Evolutionary conservation across 2,329 filamentous ascomycete species (phyloP).

Genomic region (Hypoxylon sp.): DNA sequence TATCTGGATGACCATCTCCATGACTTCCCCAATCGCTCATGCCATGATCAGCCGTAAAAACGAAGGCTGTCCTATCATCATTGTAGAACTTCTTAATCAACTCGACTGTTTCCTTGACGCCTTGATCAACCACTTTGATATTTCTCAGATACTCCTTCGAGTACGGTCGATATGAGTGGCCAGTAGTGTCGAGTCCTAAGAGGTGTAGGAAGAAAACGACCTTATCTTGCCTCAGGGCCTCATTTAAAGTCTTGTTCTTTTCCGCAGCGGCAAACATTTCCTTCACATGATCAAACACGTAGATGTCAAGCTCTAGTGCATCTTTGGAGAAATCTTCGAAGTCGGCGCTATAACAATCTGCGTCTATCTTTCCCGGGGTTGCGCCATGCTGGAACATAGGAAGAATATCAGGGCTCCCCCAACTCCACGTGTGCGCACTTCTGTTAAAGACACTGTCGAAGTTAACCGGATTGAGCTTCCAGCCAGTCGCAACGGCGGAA

Average conservation of each 20-base stretch:
- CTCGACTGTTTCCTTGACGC: slow-evolving; percentile 85
- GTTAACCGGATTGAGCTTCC: slow-evolving; percentile 98
- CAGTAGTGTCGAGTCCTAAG: slow-evolving; percentile 90
- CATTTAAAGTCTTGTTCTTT: slow-evolving; percentile 81
- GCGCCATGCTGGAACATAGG: slow-evolving; percentile 98
- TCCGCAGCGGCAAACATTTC: slow-evolving; percentile 85
- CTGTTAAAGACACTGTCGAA: slow-evolving; percentile 99
- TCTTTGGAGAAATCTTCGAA: slow-evolving; percentile 91
- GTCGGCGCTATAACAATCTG: slow-evolving; percentile 86
- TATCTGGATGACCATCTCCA: slow-evolving; percentile 96
- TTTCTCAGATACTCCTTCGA: slow-evolving; percentile 96
- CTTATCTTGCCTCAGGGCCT: slow-evolving; percentile 83
- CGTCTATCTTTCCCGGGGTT: slow-evolving; percentile 86
- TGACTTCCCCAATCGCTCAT: slow-evolving; percentile 99
- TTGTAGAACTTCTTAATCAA: slow-evolving; percentile 89
- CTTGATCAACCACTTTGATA: slow-evolving; percentile 92
- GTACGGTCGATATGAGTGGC: slow-evolving; percentile 89
- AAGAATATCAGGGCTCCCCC: slow-evolving; percentile 97
- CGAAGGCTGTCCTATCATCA: slow-evolving; percentile 88
- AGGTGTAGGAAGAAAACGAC: slow-evolving; percentile 96
- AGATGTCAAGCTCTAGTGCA: slow-evolving; percentile 85
- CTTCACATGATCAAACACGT: slow-evolving; percentile 97
- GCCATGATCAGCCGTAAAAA: slow-evolving; percentile 98
- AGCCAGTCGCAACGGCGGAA: slow-evolving; percentile 95
- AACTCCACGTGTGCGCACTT: slow-evolving; percentile 97